Evolutionary conservation across 441 rosid genomes (phyloP).

Genomic region (Gossypium davidsonii): DNA sequence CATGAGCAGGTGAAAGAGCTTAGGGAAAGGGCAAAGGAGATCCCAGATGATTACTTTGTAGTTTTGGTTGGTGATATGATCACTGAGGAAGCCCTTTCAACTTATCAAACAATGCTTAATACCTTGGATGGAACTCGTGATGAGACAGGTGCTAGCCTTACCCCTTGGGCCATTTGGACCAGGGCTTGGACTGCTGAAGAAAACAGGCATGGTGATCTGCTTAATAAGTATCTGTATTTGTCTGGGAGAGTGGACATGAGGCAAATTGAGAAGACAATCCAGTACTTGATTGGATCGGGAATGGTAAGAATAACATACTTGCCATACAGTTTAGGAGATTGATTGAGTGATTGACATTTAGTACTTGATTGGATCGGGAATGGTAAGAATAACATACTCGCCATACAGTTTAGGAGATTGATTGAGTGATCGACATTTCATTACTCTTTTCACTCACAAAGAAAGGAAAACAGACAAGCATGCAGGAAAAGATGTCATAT

Average conservation of each 20-base stretch:
- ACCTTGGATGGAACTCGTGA: conserved; percentile 83
- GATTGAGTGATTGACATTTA: conserved; percentile 5
- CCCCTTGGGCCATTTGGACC: conserved; percentile 89
- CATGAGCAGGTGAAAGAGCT: conserved; percentile 69
- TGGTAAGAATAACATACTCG: conserved; percentile 51
- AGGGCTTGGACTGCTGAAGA: conserved; percentile 98
- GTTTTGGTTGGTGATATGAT: conserved; percentile 89
- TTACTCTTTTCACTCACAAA: neutral
- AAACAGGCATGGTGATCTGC: conserved; percentile 88
- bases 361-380: conserved; percentile 72
- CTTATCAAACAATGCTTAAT: conserved; percentile 86
- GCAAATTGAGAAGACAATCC: conserved; percentile 86
- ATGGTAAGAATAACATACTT: conserved; percentile 54
- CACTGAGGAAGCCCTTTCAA: conserved; percentile 91
- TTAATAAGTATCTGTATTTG: conserved; percentile 77
- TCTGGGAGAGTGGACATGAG: conserved; percentile 92
- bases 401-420: neutral
- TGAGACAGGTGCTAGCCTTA: conserved; percentile 85
- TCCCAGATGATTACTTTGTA: conserved; percentile 86
- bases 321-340: neutral
- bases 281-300: conserved; percentile 72
- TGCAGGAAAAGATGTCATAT: neutral
- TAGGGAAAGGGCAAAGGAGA: conserved; percentile 66
- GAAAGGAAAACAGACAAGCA: neutral
- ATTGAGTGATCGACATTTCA: neutral